Conservation (phyloP, 768 basidiomycete genomes). For the Panellus pusillus region DNA sequence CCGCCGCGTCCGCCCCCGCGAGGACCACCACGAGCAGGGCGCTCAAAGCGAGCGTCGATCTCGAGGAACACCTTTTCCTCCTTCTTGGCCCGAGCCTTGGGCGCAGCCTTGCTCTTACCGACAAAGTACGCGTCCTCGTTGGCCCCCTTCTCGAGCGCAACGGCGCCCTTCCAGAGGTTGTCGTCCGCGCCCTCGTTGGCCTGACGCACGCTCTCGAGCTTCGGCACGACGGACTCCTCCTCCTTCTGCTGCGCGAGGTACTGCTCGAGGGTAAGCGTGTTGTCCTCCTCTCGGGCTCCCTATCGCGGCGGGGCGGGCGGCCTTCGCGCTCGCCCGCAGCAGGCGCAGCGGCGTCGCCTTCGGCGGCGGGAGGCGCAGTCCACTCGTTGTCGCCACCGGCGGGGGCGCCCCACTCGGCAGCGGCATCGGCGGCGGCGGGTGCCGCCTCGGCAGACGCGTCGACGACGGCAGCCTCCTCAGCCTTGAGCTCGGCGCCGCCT, state of each 20-base stretch:
- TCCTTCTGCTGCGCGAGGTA: constrained; percentile 84
- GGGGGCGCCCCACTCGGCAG: constrained; percentile 29
- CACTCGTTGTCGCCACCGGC: constrained; percentile 39
- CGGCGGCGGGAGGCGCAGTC: constrained; percentile 36
- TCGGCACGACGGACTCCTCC: constrained; percentile 61
- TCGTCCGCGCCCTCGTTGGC: constrained; percentile 81
- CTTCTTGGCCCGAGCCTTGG: constrained; percentile 75
- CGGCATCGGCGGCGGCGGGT: constrained; percentile 26
- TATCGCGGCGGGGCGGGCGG: constrained; percentile 45
- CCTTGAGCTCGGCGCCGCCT: constrained; percentile 78
- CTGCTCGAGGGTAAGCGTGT: constrained; percentile 91
- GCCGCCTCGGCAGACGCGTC: constrained; percentile 65
- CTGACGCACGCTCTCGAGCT: constrained; percentile 74
- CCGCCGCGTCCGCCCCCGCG: constrained; percentile 54
- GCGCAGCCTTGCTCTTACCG: constrained; percentile 74
- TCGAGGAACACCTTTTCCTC: constrained; percentile 91
- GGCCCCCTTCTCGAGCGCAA: constrained; percentile 56
- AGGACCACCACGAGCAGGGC: constrained; percentile 69
- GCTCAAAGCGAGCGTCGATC: constrained; percentile 87
- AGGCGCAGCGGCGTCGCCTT: constrained; percentile 23
- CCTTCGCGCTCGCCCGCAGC: constrained; percentile 35
- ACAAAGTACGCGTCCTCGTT: constrained; percentile 79
- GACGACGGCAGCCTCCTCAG: constrained; percentile 69
- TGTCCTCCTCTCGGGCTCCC: constrained; percentile 86
- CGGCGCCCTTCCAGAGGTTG: constrained; percentile 68